Evolutionary conservation across 2,329 filamentous ascomycete genomes (phyloP).

Genomic region (Elsinoe australis): DNA sequence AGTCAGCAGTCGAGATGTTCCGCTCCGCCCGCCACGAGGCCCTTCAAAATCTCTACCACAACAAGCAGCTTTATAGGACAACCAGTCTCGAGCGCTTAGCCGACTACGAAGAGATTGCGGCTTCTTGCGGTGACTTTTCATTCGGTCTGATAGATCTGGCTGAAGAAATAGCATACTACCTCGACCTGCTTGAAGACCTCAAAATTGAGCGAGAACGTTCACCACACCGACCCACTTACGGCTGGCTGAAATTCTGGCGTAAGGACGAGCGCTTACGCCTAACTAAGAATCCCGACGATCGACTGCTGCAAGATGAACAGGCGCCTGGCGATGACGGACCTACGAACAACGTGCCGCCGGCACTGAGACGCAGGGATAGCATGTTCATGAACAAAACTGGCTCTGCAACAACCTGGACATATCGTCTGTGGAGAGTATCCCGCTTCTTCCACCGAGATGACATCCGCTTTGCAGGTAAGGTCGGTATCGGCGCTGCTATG

Average conservation of each 20-base stretch:
- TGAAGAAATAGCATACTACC: constrained; percentile 75
- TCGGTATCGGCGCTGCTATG: constrained; percentile 78
- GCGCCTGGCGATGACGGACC: constrained; percentile 10
- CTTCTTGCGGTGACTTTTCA: constrained; percentile 95
- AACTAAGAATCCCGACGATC: constrained; percentile 11
- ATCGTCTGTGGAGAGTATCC: constrained; percentile 49
- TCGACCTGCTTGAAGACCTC: constrained; percentile 78
- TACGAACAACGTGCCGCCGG: neutral
- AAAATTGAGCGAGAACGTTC: constrained; percentile 59
- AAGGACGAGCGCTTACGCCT: constrained; percentile 19
- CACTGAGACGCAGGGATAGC: neutral
- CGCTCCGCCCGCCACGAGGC: constrained; percentile 67
- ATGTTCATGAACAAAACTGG: constrained; percentile 8
- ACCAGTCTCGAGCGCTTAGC: constrained; percentile 71
- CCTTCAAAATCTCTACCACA: constrained; percentile 70
- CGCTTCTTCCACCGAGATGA: constrained; percentile 56
- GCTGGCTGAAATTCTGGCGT: constrained; percentile 81
- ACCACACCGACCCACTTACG: constrained; percentile 60
- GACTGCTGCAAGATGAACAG: constrained; percentile 1
- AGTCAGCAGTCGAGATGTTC: constrained; percentile 74
- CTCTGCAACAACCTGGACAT: constrained; percentile 30
- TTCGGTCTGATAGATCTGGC: constrained; percentile 87
- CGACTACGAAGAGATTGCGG: constrained; percentile 93
- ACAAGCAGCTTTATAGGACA: constrained; percentile 62
- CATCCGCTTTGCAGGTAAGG: constrained; percentile 78